These are phyloP conservation scores for Panicum virgatum DNA, from an alignment of 202 grass and related monocot genomes.

Conservation along the genomic window DNA sequence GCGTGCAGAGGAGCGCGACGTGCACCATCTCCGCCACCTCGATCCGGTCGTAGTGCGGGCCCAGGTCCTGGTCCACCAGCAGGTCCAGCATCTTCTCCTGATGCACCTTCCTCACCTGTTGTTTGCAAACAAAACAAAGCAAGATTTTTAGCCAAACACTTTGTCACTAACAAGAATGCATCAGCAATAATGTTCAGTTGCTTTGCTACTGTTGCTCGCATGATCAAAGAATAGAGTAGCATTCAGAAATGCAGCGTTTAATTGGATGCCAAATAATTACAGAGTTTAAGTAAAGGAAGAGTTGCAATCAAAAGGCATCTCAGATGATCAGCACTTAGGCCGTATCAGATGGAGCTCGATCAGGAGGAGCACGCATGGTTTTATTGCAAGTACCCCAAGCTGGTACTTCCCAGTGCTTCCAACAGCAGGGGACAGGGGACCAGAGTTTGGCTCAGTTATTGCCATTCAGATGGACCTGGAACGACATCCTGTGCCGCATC, in stretches of 20 bases:
- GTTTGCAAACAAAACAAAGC: not conserved
- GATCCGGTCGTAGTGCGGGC: constrained; percentile 62
- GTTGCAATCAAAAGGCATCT: not conserved
- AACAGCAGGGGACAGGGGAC: not conserved
- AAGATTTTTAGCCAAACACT: not conserved
- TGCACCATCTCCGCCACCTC: constrained; percentile 92
- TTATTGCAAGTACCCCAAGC: not conserved
- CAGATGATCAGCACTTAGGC: not conserved
- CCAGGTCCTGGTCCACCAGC: constrained; percentile 77
- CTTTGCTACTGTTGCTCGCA: not conserved
- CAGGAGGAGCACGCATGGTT: not conserved
- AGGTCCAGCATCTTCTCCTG: constrained; percentile 71
- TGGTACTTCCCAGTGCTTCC: not conserved
- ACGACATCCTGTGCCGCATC: not conserved
- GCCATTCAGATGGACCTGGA: constrained; percentile 13
- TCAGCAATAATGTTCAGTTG: not conserved
- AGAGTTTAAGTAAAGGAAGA: not conserved
- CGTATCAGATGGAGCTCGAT: not conserved
- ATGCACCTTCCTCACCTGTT: constrained; percentile 90
- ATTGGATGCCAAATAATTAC: not conserved
- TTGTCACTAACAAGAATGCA: not conserved
- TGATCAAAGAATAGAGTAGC: not conserved
- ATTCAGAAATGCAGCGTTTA: not conserved
- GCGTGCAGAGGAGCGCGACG: constrained; percentile 87
- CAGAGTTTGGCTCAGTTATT: not conserved